Conservation (phyloP, 176 grass and related monocot genomes). For the Raddia distichophylla region DNA sequence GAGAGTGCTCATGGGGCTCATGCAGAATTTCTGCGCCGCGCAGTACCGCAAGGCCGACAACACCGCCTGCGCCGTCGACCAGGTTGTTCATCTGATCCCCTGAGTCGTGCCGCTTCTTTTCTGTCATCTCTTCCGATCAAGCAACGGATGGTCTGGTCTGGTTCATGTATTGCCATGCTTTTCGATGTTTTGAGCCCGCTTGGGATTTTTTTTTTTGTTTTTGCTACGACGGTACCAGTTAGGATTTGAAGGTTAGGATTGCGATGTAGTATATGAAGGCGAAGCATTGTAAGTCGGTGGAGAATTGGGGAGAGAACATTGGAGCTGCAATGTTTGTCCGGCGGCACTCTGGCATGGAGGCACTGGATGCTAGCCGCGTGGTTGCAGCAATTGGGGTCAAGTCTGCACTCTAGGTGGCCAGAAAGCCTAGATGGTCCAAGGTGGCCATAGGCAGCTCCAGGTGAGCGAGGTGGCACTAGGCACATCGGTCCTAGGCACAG, state of each 20-base stretch:
- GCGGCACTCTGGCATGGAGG: no score
- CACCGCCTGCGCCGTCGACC: slow-evolving; percentile 50
- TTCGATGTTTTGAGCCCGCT: not conserved
- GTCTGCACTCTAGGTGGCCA: no score
- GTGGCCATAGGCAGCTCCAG: no score
- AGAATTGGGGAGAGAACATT: not conserved
- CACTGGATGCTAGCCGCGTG: no score
- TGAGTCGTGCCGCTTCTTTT: not conserved
- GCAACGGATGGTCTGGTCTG: not conserved
- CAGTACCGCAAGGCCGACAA: slow-evolving; percentile 63
- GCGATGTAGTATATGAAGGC: not conserved
- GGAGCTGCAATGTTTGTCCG: not conserved
- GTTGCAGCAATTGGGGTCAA: no score
- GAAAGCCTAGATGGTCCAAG: no score
- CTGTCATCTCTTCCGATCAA: not conserved
- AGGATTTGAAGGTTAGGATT: not conserved
- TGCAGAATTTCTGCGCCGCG: slow-evolving; percentile 58
- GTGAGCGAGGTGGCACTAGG: no score
- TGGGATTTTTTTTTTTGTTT: not conserved
- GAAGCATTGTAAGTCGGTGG: not conserved
- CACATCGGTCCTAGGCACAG: no score
- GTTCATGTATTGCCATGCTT: not conserved
- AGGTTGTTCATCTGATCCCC: slow-evolving; percentile 43
- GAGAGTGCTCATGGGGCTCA: slow-evolving; percentile 42
- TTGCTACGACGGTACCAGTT: not conserved